Evolutionary conservation across 176 grass and related monocot species (phyloP), one percentile per base, ranked within the genome.

Genomic region (Puccinellia tenuiflora): DNA sequence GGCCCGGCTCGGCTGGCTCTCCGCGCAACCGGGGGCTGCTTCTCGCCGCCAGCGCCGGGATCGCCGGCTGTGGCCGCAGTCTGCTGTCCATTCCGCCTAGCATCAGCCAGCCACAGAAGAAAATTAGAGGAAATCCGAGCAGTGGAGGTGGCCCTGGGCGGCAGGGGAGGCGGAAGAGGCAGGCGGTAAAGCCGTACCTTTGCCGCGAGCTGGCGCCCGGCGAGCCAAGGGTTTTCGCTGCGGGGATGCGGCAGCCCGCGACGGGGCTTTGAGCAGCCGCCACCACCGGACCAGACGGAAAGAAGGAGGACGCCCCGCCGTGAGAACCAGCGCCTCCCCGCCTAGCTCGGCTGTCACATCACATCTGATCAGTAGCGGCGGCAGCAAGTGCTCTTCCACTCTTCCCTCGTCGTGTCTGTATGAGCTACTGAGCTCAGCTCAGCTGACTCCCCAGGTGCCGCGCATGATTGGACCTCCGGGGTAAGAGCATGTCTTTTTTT

Each of bases 51-150:
- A 34, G 33, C 33, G 33, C 33, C 33, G 33, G 33, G 33, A 34
- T 34, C 33, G 33, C 33, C 33, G 33, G 33, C 33, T 4, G 3
- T 34, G 33, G 33, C 33, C 33, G 35, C 18, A 78, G 80, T 81
- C 70, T 64, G 25, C 8, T 84, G n/a, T 31, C 45, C 93, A 92
- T 93, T 45, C 34, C 39, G n/a, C 65, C 17, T 66, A 20, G 31
- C 18, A 68, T 30, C 51, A 62, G 30, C 11, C 22, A 47, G 33
- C 33, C 2, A 34, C 33, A 14, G 13, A 60, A 69, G 20, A 54
- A 25, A 76, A 76, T 4, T 20, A 54, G 20, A 54, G 20, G 33
- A 42, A 42, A 69, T 42, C 37, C 52, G 52, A 54, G 21, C 52
- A 5, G 64, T 0, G 9, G 64, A 10, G 8, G 64, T 5, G 64